A percentile compares a stretch with the other conserved stretches of the same genome.
phyloP scores from a whole-genome alignment of 2,329 filamentous ascomycete genomes.

The Camillea tinctor region DNA sequence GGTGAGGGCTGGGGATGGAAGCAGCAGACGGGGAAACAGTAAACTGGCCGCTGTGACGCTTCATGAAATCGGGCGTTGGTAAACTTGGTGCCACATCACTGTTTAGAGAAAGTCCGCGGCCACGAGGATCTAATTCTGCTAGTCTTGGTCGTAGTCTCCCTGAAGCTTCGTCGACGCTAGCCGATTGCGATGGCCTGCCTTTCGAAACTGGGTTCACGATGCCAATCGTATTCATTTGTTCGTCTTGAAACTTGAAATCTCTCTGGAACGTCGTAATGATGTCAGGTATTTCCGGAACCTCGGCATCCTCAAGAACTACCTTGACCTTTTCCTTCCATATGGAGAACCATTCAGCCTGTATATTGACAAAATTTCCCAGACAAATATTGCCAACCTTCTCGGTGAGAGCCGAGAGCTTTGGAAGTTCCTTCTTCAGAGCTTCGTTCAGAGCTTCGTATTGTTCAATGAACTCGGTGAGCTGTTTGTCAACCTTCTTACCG shows the following conservation, averaged over 20 bases:
- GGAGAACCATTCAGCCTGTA: constrained; percentile 80
- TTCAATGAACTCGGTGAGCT: constrained; percentile 78
- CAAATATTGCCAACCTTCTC: constrained; percentile 82
- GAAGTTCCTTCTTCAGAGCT: constrained; percentile 87
- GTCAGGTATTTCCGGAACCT: constrained; percentile 67
- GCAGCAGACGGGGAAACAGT: constrained; percentile 54
- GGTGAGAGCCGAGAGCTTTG: constrained; percentile 77
- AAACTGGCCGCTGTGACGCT: constrained; percentile 66
- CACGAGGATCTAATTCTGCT: constrained; percentile 48
- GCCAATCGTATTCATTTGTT: constrained; percentile 66
- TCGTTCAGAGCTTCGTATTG: constrained; percentile 91
- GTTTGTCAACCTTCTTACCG: constrained; percentile 84
- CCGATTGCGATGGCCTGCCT: constrained; percentile 59
- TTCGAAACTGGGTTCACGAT: constrained; percentile 74
- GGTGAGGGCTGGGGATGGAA: constrained; percentile 49
- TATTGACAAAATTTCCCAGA: constrained; percentile 77
- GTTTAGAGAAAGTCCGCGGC: constrained; percentile 60
- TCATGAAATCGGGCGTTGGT: constrained; percentile 64
- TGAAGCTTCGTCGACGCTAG: constrained; percentile 51
- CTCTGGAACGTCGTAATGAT: constrained; percentile 75
- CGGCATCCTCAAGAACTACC: constrained; percentile 65
- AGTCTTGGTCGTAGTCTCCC: constrained; percentile 50
- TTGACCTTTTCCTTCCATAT: constrained; percentile 83
- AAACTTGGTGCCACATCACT: constrained; percentile 62
- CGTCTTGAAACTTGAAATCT: constrained; percentile 76